These are phyloP conservation scores for Blastocystis sp. DNA, from an alignment of 352 stramenopile genomes.

Conservation along the genomic window DNA sequence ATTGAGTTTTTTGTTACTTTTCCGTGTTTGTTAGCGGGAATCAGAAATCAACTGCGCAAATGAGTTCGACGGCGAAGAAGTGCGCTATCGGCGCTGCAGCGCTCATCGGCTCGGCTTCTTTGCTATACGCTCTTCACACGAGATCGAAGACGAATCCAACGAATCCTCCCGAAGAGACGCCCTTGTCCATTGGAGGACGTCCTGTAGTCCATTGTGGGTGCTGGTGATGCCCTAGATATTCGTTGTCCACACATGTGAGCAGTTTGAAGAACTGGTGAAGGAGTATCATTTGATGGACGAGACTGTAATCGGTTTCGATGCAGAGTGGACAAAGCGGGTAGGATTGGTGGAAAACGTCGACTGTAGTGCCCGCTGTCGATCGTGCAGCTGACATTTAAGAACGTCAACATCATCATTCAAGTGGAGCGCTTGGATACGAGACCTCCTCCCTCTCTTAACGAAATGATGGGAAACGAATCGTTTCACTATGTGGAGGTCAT, in stretches of 20 bases:
- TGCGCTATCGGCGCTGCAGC: background rate
- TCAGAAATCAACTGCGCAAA: background rate
- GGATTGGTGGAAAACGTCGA: background rate
- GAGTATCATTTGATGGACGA: slow-evolving; percentile 52
- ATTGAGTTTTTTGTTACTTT: slow-evolving; percentile 42
- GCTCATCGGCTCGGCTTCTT: background rate
- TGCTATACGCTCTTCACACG: background rate
- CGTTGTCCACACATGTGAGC: slow-evolving; percentile 19
- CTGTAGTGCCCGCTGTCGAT: slow-evolving; percentile 62
- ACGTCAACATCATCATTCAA: slow-evolving; percentile 71
- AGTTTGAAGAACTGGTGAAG: slow-evolving; percentile 54
- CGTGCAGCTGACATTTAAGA: slow-evolving; percentile 34
- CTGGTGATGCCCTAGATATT: slow-evolving; percentile 22
- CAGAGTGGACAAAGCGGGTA: slow-evolving; percentile 48
- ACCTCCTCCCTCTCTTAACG: slow-evolving; percentile 63
- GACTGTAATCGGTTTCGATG: slow-evolving; percentile 59
- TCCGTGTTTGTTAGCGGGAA: slow-evolving; percentile 4
- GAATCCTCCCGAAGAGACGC: background rate
- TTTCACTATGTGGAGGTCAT: background rate
- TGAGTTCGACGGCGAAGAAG: background rate
- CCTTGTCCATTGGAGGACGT: slow-evolving; percentile 1
- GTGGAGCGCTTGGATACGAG: slow-evolving; percentile 17
- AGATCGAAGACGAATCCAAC: background rate
- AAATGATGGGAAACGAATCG: slow-evolving; percentile 50
- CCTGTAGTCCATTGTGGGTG: background rate